Conservation (phyloP, 371 early-diverging fungal species). For the Dinochytrium kinnereticum region DNA sequence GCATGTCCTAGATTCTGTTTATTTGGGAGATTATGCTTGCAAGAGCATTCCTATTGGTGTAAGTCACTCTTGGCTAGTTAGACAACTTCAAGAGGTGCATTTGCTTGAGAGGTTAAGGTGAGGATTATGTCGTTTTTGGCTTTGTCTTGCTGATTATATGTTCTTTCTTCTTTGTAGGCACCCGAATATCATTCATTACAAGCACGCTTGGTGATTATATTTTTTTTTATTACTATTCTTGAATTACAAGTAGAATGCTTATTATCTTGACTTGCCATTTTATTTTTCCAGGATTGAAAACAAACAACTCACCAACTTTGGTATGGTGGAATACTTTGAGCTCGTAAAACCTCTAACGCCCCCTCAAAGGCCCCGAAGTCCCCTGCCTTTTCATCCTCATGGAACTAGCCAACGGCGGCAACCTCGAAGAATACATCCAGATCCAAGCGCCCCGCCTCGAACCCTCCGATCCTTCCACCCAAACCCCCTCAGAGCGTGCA, state of each 20-base stretch:
- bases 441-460: conserved; percentile 37
- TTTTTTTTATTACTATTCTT: background rate
- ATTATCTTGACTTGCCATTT: background rate
- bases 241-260: background rate
- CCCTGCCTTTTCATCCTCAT: conserved; percentile 95
- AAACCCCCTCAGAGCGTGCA: conserved; percentile 23
- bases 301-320: conserved; percentile 77
- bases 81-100: conserved; percentile 94
- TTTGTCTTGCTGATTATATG: background rate
- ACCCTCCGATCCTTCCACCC: conserved; percentile 5
- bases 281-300: conserved; percentile 82
- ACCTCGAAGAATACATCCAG: conserved; percentile 87
- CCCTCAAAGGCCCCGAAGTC: conserved; percentile 68
- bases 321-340: conserved; percentile 37
- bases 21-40: conserved; percentile 79
- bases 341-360: background rate
- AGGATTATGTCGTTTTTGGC: background rate
- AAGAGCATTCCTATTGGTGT: conserved; percentile 93
- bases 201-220: conserved; percentile 70
- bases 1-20: conserved; percentile 79
- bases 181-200: conserved; percentile 92
- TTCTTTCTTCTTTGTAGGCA: conserved; percentile 66
- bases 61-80: conserved; percentile 87
- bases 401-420: conserved; percentile 97
- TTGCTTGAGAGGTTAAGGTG: conserved; percentile 74